Evolutionary conservation across 331 rosid genomes (phyloP).

Genomic region (Telfairia occidentalis): DNA sequence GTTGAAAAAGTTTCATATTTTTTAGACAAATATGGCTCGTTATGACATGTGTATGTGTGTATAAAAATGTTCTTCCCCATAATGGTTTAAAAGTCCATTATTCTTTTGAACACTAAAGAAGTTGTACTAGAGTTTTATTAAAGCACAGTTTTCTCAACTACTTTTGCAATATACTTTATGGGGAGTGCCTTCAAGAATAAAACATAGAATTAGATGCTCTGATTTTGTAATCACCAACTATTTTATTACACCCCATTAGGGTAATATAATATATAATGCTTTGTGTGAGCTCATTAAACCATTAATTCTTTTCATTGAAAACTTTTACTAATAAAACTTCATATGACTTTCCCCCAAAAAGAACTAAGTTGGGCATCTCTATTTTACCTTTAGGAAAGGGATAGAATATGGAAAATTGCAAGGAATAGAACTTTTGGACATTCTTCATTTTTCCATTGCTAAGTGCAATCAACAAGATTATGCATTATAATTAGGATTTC

Average conservation of each 20-base stretch:
- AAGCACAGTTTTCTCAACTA: neutral
- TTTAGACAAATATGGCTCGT: neutral
- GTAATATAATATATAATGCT: conserved; percentile 2
- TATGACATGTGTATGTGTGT: neutral
- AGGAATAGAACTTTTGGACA: neutral
- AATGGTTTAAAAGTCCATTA: neutral
- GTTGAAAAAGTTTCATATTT: neutral
- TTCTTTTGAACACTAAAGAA: neutral
- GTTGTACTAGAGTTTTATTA: neutral
- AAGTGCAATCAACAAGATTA: neutral
- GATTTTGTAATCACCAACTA: neutral
- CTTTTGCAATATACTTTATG: conserved; percentile 6
- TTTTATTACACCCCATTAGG: neutral
- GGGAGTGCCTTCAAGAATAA: neutral
- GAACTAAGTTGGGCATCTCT: neutral
- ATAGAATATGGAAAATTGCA: neutral
- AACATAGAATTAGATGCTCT: conserved; percentile 9
- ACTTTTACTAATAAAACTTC: neutral
- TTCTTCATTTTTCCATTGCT: neutral
- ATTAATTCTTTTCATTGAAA: neutral
- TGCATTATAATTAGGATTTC: neutral
- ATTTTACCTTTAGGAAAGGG: neutral
- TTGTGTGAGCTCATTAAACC: neutral
- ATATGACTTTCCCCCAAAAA: neutral
- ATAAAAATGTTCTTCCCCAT: neutral